Percentiles rank a stretch among this genome's conserved stretches.
Evolutionary conservation across 139 green algal species (phyloP).

Genomic region (Astrephomene gubernaculifera): DNA sequence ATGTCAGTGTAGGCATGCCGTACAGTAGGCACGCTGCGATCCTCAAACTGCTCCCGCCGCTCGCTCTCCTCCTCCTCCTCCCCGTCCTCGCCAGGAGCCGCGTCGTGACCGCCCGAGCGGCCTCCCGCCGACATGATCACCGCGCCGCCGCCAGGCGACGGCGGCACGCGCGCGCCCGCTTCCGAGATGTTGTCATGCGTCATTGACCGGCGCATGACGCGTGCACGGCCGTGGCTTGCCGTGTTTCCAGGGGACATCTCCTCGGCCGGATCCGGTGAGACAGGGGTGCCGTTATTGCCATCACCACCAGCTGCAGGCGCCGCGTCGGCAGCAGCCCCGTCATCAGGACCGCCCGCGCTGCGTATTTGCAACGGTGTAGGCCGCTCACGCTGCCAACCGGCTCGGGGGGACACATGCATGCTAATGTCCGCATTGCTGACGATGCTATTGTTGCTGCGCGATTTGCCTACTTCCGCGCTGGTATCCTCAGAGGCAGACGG

Average conservation of each 20-base stretch:
- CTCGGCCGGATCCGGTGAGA: no score
- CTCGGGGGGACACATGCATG: not conserved
- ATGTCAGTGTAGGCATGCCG: slow-evolving; percentile 19
- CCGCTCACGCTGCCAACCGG: slow-evolving; percentile 19
- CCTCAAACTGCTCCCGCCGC: not conserved
- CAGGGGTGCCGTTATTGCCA: no score
- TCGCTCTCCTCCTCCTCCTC: not conserved
- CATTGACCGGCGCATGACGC: not conserved
- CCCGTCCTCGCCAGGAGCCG: not conserved
- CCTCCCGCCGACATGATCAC: not conserved
- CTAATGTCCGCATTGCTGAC: slow-evolving; percentile 39
- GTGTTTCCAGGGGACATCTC: no score
- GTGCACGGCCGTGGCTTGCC: no score
- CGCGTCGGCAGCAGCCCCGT: not conserved
- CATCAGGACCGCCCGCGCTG: not conserved
- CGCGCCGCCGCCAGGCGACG: slow-evolving; percentile 1
- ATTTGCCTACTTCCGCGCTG: not conserved
- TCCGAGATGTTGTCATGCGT: slow-evolving; percentile 15
- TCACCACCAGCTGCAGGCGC: no score
- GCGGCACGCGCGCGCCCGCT: no score
- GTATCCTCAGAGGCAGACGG: not conserved
- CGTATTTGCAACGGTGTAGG: slow-evolving; percentile 15
- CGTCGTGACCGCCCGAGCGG: not conserved
- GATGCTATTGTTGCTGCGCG: slow-evolving; percentile 8
- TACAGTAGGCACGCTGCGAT: not conserved